A percentile compares a stretch with the other conserved stretches of the same genome.
These are phyloP conservation scores for Penicillium occitanis DNA, from an alignment of 2,329 filamentous ascomycete species.

Conservation along the genomic window DNA sequence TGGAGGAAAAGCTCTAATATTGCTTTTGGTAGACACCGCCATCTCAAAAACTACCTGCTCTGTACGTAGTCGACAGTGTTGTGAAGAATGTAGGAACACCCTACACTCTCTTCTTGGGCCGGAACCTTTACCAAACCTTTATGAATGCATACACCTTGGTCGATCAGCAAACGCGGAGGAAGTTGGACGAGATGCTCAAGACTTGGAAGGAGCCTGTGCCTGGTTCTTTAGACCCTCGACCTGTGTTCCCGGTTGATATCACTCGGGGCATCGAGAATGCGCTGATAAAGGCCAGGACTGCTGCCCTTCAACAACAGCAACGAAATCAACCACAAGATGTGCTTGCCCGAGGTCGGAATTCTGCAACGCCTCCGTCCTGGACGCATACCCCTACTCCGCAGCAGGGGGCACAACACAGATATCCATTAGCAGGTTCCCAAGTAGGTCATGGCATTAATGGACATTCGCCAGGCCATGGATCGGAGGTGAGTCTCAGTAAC, in stretches of 20 bases:
- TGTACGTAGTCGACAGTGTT: constrained; percentile 97
- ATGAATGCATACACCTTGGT: constrained; percentile 96
- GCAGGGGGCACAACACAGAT: constrained; percentile 43
- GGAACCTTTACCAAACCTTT: constrained; percentile 88
- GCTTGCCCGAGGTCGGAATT: constrained; percentile 52
- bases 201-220: constrained; percentile 98
- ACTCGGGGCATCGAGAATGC: constrained; percentile 92
- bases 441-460: constrained; percentile 36
- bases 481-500: constrained; percentile 23
- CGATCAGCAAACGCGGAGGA: constrained; percentile 75
- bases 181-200: constrained; percentile 95
- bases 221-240: constrained; percentile 85
- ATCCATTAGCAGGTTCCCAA: constrained; percentile 33
- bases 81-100: constrained; percentile 98
- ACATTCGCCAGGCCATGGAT: constrained; percentile 27
- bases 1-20: constrained; percentile 35
- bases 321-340: constrained; percentile 56
- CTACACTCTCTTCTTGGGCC: constrained; percentile 91
- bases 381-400: constrained; percentile 75
- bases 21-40: constrained; percentile 69
- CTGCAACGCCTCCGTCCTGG: constrained; percentile 60
- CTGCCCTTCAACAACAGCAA: constrained; percentile 51
- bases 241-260: constrained; percentile 84
- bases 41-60: constrained; percentile 85
- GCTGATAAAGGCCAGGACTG: constrained; percentile 74